Evolutionary conservation across 2,329 filamentous ascomycete species (phyloP).

Genomic region (Colletotrichum liriopes): DNA sequence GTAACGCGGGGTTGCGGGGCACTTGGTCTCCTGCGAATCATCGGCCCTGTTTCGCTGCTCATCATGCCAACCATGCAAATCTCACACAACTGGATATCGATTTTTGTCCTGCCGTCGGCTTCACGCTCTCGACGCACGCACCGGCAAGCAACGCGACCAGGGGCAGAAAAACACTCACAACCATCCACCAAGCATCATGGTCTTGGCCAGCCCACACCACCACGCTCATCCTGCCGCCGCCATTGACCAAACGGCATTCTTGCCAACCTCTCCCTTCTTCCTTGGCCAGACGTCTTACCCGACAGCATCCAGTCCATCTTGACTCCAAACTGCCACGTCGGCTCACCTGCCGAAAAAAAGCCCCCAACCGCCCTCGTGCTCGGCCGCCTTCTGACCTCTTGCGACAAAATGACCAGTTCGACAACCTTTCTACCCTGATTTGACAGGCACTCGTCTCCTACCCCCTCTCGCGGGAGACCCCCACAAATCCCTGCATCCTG

Average conservation of each 20-base stretch:
- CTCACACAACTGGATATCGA: slow-evolving; percentile 5
- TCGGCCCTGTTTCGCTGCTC: slow-evolving; percentile 31
- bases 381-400: slow-evolving; percentile 8
- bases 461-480: slow-evolving; percentile 22
- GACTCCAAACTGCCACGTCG: slow-evolving; percentile 17
- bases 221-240: slow-evolving; percentile 15
- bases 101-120: slow-evolving; percentile 16
- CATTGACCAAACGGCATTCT: slow-evolving; percentile 12
- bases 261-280: background rate
- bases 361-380: slow-evolving; percentile 14
- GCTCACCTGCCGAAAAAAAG: slow-evolving; percentile 19
- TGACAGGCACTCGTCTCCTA: background rate
- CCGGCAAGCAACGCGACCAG: background rate
- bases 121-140: background rate
- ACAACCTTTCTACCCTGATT: slow-evolving; percentile 7
- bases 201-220: slow-evolving; percentile 14
- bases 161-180: slow-evolving; percentile 11
- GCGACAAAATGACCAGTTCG: slow-evolving; percentile 13
- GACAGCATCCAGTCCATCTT: slow-evolving; percentile 4
- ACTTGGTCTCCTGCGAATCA: slow-evolving; percentile 39
- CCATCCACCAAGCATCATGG: background rate
- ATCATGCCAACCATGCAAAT: slow-evolving; percentile 26
- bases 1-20: slow-evolving; percentile 43
- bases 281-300: background rate
- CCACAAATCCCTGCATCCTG: slow-evolving; percentile 36